Evolutionary conservation across 140 eudicot genomes (phyloP), one percentile per base, ranked within the genome.

Genomic region (Oenanthe javanica): DNA sequence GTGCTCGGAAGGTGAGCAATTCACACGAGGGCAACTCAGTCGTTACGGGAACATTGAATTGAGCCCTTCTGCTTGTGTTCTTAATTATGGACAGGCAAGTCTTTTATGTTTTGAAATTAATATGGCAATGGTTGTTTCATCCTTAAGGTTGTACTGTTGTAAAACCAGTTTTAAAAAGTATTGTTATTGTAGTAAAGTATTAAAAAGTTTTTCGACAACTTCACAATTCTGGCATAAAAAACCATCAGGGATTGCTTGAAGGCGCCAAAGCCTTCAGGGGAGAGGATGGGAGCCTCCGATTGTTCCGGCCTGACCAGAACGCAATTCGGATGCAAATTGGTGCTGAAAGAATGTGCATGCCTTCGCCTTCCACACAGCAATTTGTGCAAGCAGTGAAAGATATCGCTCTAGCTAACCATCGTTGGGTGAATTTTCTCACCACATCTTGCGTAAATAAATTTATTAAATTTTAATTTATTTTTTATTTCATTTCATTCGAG

Each of bases 281-380:
- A 77, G 92, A 89, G 23, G 90, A 91, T 69, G 99, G 97, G 4
- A 79, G 88, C 18, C 54, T 95, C 8, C 88, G 87, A 25, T 69
- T 92, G 18, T 95, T 95, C 79, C 95, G 99, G 0, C 99, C 99
- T 0, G 90, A 88, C 55, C 90, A 90, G 64, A 95, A 95, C 82
- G 99, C 97, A 0, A 81, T 88, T 21, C 92, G 99, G 15, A 92
- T 95, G 99, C 92, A 87, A 64, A 77, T 84, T 6, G 99, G 99
- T 47, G 97, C 99, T 14, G 89, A 92, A 46, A 90, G 99, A 81
- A 88, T 95, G 97, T 95, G 99, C 84, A 95, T 95, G 99, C 89
- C 83, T 11, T 80, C 92, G 1, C 99, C 99, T 18, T 90, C 97
- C 0, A 13, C 86, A 25, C 86, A 90, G 11, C 95, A 92, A 48